Evolutionary conservation across 2,329 filamentous ascomycete genomes (phyloP).

Genomic region (Hypoxylon sp.): DNA sequence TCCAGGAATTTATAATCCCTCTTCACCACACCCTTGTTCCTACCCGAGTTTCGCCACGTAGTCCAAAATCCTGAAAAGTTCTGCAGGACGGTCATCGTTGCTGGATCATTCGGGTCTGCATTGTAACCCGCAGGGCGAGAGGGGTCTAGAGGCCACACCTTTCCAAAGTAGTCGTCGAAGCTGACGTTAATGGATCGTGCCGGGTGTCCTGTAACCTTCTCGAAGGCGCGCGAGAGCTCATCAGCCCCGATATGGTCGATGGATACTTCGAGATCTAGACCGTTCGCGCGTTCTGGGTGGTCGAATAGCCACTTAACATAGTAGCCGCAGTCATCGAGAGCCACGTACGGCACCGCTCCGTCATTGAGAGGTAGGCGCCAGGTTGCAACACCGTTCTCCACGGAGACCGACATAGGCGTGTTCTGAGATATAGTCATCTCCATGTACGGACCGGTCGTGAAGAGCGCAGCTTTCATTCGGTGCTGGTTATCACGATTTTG

Average conservation of each 20-base stretch:
- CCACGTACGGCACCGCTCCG: constrained; percentile 57
- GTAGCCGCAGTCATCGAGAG: constrained; percentile 61
- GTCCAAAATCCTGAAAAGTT: constrained; percentile 67
- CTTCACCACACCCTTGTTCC: constrained; percentile 57
- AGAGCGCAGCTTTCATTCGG: constrained; percentile 66
- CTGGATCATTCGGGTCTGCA: constrained; percentile 48
- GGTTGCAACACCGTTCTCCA: constrained; percentile 52
- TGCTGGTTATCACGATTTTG: constrained; percentile 54
- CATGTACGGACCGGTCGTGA: constrained; percentile 69
- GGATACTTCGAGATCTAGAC: constrained; percentile 60
- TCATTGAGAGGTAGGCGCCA: constrained; percentile 52
- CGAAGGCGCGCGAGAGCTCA: constrained; percentile 58
- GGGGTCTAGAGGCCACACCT: constrained; percentile 34
- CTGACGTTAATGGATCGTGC: constrained; percentile 56
- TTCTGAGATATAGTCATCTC: constrained; percentile 56
- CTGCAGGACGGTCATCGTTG: constrained; percentile 55
- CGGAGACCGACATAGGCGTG: constrained; percentile 56
- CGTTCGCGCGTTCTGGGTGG: constrained; percentile 57
- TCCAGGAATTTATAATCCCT: constrained; percentile 64
- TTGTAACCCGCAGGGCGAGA: constrained; percentile 55
- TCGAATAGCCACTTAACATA: constrained; percentile 65
- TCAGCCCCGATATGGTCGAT: constrained; percentile 57
- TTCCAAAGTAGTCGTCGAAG: constrained; percentile 54
- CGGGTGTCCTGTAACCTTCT: constrained; percentile 57
- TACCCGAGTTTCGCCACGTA: constrained; percentile 57